Evolutionary conservation across 2,329 filamentous ascomycete genomes (phyloP).

Genomic region (Hypoxylon sp.): DNA sequence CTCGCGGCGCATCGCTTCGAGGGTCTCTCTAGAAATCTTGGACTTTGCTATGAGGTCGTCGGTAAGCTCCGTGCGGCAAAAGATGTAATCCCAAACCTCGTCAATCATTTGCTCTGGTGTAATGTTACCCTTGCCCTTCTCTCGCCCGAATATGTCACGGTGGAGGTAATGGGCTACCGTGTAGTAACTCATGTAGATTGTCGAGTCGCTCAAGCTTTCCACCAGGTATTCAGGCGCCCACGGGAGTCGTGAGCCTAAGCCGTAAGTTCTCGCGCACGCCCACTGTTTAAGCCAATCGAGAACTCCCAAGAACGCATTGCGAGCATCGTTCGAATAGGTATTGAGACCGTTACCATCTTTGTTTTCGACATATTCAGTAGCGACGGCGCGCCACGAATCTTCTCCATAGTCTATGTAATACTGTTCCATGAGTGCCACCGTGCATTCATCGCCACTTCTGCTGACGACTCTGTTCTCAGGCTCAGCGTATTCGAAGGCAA

Average conservation of each 20-base stretch:
- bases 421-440: constrained; percentile 93
- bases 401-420: constrained; percentile 99
- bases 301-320: constrained; percentile 82
- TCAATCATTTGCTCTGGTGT: constrained; percentile 90
- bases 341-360: constrained; percentile 78
- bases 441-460: constrained; percentile 91
- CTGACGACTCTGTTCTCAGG: constrained; percentile 91
- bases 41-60: constrained; percentile 75
- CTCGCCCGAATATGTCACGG: constrained; percentile 86
- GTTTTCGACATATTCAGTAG: constrained; percentile 79
- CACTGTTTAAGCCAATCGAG: constrained; percentile 95
- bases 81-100: constrained; percentile 97
- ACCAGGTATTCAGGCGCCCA: constrained; percentile 95
- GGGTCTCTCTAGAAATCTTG: constrained; percentile 79
- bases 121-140: constrained; percentile 77
- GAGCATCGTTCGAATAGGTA: constrained; percentile 72
- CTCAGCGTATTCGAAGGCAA: constrained; percentile 94
- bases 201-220: constrained; percentile 91
- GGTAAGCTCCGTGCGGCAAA: constrained; percentile 79
- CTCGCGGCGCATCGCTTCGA: constrained; percentile 87
- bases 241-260: constrained; percentile 92
- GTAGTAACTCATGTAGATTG: constrained; percentile 91
- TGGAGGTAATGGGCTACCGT: constrained; percentile 79
- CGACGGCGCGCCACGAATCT: constrained; percentile 85
- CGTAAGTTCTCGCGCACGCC: constrained; percentile 93